Conservation (phyloP, 129 eudicot species). For the Kitagawia praeruptora region DNA sequence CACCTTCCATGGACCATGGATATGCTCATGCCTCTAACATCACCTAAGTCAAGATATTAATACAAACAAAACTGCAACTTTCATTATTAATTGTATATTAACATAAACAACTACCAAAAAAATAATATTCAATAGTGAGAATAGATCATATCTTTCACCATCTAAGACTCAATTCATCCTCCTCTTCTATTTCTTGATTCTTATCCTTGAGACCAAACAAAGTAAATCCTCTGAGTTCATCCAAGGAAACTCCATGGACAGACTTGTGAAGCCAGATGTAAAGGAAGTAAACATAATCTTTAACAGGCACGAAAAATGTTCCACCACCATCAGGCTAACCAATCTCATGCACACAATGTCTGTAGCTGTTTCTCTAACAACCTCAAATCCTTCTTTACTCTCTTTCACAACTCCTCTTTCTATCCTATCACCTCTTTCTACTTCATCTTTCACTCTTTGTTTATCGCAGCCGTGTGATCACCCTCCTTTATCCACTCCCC, state of each 20-base stretch:
- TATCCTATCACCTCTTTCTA: slow-evolving; percentile 51
- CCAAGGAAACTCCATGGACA: slow-evolving; percentile 39
- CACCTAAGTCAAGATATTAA: slow-evolving; percentile 3
- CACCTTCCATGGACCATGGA: neutral
- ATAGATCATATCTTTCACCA: slow-evolving; percentile 6
- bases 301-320: slow-evolving; percentile 32
- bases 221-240: neutral
- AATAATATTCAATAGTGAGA: neutral
- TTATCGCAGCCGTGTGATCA: slow-evolving; percentile 24
- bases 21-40: neutral
- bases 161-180: slow-evolving; percentile 4
- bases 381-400: slow-evolving; percentile 41
- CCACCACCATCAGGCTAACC: slow-evolving; percentile 37
- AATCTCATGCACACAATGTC: slow-evolving; percentile 80
- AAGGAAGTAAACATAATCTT: slow-evolving; percentile 35
- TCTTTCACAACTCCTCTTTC: slow-evolving; percentile 27
- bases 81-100: neutral
- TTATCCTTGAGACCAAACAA: neutral
- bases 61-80: slow-evolving; percentile 1
- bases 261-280: slow-evolving; percentile 49
- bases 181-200: neutral
- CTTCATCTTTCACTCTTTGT: slow-evolving; percentile 38
- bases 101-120: neutral
- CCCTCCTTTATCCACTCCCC: slow-evolving; percentile 38
- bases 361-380: slow-evolving; percentile 51